These are phyloP conservation scores for Lagenidium sp. DNA, from an alignment of 352 stramenopile genomes.

Conservation along the genomic window DNA sequence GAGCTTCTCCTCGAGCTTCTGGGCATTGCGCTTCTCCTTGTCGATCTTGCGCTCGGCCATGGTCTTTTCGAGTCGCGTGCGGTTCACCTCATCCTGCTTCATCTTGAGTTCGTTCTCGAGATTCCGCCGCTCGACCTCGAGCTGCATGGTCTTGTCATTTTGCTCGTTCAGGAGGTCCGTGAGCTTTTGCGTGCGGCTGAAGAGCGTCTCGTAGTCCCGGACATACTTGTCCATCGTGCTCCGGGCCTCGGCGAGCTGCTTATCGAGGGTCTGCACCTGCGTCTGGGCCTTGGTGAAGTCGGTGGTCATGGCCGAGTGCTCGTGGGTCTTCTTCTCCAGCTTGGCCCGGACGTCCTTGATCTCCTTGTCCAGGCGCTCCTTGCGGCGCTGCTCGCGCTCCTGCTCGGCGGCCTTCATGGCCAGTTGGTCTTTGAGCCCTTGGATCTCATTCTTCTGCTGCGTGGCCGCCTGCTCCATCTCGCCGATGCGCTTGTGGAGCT, in stretches of 20 bases:
- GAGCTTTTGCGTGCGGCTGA: slow-evolving; percentile 86
- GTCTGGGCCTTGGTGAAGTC: slow-evolving; percentile 61
- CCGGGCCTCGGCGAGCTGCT: slow-evolving; percentile 64
- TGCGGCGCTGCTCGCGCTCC: slow-evolving; percentile 78
- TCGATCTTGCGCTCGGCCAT: slow-evolving; percentile 88
- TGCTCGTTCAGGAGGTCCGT: slow-evolving; percentile 92
- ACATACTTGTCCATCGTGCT: slow-evolving; percentile 92
- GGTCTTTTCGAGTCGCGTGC: slow-evolving; percentile 81
- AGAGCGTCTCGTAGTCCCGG: slow-evolving; percentile 90
- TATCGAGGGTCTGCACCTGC: slow-evolving; percentile 78
- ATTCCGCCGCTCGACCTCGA: slow-evolving; percentile 72
- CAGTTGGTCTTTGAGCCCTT: slow-evolving; percentile 83
- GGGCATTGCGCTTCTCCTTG: slow-evolving; percentile 79
- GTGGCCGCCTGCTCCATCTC: slow-evolving; percentile 52
- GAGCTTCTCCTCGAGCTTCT: slow-evolving; percentile 87
- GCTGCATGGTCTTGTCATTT: slow-evolving; percentile 77
- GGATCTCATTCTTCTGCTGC: slow-evolving; percentile 62
- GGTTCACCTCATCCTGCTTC: slow-evolving; percentile 73
- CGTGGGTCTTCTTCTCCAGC: slow-evolving; percentile 77
- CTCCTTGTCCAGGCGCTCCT: slow-evolving; percentile 90
- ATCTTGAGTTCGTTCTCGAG: slow-evolving; percentile 84
- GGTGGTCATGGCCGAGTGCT: slow-evolving; percentile 33
- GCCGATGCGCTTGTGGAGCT: slow-evolving; percentile 55
- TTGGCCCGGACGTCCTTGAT: slow-evolving; percentile 86
- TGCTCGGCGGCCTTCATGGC: slow-evolving; percentile 82